These are phyloP conservation scores for Vitis amurensis DNA, from an alignment of 164 flowering plant species.

Conservation along the genomic window DNA sequence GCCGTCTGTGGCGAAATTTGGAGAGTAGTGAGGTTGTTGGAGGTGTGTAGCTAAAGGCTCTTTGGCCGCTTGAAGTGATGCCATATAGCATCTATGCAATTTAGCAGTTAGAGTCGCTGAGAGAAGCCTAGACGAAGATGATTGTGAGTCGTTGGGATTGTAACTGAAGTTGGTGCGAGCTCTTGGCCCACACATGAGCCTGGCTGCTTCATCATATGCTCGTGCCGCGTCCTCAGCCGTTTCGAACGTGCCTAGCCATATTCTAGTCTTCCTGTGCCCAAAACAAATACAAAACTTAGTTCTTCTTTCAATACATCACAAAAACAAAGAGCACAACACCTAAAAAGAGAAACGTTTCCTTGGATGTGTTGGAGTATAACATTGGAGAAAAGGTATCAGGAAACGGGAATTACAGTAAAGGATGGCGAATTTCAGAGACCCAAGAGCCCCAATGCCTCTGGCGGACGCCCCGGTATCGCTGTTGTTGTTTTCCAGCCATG, in stretches of 20 bases:
- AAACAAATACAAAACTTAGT: background rate
- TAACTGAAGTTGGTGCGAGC: constrained; percentile 41
- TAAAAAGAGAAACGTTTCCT: no score
- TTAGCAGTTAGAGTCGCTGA: constrained; percentile 40
- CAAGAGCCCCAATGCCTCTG: constrained; percentile 60
- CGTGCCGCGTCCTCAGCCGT: constrained; percentile 55
- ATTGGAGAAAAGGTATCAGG: no score
- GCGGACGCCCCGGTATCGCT: constrained; percentile 49
- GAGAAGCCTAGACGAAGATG: constrained; percentile 30
- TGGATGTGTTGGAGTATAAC: no score
- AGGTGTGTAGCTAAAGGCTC: background rate
- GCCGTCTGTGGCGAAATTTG: background rate
- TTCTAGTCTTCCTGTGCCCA: constrained; percentile 43
- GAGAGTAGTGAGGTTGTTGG: background rate
- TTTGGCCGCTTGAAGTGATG: constrained; percentile 27
- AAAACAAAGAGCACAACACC: no score
- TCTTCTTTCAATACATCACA: no score
- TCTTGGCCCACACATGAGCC: constrained; percentile 48
- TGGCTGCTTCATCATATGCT: constrained; percentile 53
- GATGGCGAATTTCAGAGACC: constrained; percentile 61
- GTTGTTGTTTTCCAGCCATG: constrained; percentile 38
- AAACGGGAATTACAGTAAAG: constrained; percentile 32
- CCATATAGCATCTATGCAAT: constrained; percentile 42
- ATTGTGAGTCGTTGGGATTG: constrained; percentile 26
- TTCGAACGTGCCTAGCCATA: constrained; percentile 59